phyloP scores from a whole-genome alignment of 768 basidiomycete species.

The Galerina marginata region DNA sequence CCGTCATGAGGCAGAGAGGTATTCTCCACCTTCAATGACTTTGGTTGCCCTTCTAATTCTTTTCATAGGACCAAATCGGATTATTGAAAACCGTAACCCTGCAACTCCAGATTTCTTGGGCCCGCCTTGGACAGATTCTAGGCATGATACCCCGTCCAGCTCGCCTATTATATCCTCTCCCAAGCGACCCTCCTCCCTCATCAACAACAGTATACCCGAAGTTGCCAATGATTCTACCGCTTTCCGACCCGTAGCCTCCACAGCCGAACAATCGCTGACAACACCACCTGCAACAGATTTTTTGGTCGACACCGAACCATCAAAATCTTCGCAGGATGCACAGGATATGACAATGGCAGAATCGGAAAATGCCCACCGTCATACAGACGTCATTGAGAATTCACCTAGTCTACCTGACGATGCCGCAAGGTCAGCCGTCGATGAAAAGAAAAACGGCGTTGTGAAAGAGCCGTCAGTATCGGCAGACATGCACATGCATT shows the following conservation, averaged over 20 bases:
- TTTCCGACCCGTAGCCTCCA: not conserved
- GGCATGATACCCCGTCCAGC: constrained; percentile 57
- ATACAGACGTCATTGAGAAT: constrained; percentile 11
- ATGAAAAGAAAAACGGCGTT: constrained; percentile 38
- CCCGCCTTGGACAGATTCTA: constrained; percentile 60
- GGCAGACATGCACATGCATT: constrained; percentile 11
- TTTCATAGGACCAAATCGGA: constrained; percentile 33
- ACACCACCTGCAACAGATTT: constrained; percentile 62
- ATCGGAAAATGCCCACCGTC: constrained; percentile 16
- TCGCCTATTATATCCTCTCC: constrained; percentile 37
- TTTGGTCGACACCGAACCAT: constrained; percentile 44
- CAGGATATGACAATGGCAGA: constrained; percentile 1
- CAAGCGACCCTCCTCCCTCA: not conserved
- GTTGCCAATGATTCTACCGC: constrained; percentile 10
- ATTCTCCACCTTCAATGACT: constrained; percentile 19
- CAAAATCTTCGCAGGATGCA: constrained; percentile 24
- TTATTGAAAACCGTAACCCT: constrained; percentile 64
- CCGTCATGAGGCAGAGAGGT: constrained; percentile 60
- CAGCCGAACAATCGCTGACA: constrained; percentile 44
- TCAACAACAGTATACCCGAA: constrained; percentile 11
- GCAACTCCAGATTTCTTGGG: constrained; percentile 69
- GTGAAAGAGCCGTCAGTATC: constrained; percentile 61
- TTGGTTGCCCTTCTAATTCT: not conserved
- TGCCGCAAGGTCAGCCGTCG: constrained; percentile 23
- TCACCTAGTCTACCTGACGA: constrained; percentile 23